phyloP scores from a whole-genome alignment of 495 filamentous ascomycete species.

The Aspergillus funiculosus region DNA sequence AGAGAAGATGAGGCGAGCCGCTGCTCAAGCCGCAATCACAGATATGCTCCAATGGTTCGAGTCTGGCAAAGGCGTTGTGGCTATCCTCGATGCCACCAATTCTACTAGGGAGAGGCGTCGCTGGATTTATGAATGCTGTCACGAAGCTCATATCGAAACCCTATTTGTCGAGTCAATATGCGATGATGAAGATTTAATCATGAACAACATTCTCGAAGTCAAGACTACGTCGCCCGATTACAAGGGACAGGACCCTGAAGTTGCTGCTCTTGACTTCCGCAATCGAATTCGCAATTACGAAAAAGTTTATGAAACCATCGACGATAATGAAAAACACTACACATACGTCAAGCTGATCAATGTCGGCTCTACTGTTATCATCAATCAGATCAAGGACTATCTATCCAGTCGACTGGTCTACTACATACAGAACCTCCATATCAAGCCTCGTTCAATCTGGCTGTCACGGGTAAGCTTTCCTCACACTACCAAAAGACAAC shows the following conservation, averaged over 20 bases:
- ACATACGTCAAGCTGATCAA: conserved; percentile 98
- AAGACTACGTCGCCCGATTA: conserved; percentile 97
- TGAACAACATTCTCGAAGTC: conserved; percentile 95
- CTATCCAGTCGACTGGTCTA: conserved; percentile 93
- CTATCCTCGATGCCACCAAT: conserved; percentile 93
- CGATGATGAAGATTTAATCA: conserved; percentile 89
- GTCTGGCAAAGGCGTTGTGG: conserved; percentile 66
- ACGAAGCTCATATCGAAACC: conserved; percentile 70
- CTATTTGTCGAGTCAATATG: conserved; percentile 95
- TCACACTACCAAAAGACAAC: too few species aligned
- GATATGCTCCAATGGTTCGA: conserved; percentile 93
- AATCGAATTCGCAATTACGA: conserved; percentile 95
- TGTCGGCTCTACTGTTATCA: conserved; percentile 88
- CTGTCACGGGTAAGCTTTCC: conserved; percentile 70
- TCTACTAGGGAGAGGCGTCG: conserved; percentile 80
- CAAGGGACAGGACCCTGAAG: conserved; percentile 85
- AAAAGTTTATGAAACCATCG: conserved; percentile 88
- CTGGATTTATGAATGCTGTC: conserved; percentile 80
- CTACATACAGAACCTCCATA: conserved; percentile 97
- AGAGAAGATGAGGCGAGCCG: conserved; percentile 78
- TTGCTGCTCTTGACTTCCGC: conserved; percentile 82
- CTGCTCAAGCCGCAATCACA: conserved; percentile 79
- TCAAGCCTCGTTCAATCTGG: conserved; percentile 96
- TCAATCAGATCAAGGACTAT: conserved; percentile 96
- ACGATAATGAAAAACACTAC: conserved; percentile 72